These are phyloP conservation scores for Isabelozyma pseudorhagii DNA, from an alignment of 805 yeast genomes.

Conservation along the genomic window DNA sequence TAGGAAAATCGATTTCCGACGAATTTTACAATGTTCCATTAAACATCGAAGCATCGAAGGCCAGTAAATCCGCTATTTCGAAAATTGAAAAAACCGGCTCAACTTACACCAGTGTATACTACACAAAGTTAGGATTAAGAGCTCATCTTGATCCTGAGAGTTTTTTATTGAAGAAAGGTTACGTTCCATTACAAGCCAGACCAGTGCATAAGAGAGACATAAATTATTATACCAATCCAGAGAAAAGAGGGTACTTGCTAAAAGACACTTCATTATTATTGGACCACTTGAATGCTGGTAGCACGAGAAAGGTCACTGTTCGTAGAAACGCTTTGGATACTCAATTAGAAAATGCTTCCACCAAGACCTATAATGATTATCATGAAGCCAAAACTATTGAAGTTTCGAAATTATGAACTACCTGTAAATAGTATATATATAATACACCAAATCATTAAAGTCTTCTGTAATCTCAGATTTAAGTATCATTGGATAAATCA, in stretches of 20 bases:
- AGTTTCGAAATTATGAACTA: conserved; percentile 9
- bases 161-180: conserved; percentile 66
- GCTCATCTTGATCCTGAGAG: conserved; percentile 77
- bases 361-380: conserved; percentile 11
- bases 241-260: conserved; percentile 72
- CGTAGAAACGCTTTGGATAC: conserved; percentile 35
- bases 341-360: conserved; percentile 32
- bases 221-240: conserved; percentile 67
- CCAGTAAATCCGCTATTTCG: conserved; percentile 69
- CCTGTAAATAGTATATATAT: conserved; percentile 12
- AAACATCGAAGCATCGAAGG: conserved; percentile 78
- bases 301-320: conserved; percentile 14
- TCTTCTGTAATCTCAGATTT: too few relatives aligned
- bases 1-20: conserved; percentile 55
- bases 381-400: conserved; percentile 13
- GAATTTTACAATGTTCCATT: conserved; percentile 54
- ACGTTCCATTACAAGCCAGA: conserved; percentile 79
- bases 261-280: conserved; percentile 36
- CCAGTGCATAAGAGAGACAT: conserved; percentile 83
- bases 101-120: conserved; percentile 67
- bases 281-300: conserved; percentile 27
- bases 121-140: conserved; percentile 57
- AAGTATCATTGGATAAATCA: too few relatives aligned
- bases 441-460: conserved; percentile 2
- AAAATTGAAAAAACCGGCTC: conserved; percentile 75